Conservation (phyloP, 2,329 filamentous ascomycete species). For the Aschersonia sp. region DNA sequence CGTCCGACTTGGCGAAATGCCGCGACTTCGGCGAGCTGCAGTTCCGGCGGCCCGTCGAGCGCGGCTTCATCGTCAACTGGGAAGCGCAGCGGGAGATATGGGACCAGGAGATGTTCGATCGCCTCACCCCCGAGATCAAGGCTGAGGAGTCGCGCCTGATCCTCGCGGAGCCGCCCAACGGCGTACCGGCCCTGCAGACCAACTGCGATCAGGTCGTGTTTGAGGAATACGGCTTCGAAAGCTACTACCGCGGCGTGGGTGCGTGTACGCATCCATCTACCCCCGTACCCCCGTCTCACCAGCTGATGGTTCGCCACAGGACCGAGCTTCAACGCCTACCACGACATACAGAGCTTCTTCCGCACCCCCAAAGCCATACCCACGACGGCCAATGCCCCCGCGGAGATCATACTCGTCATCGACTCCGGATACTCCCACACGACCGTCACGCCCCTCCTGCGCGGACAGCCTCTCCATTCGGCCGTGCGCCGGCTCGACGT, state of each 20-base stretch:
- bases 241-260: conserved; percentile 68
- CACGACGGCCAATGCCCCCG: conserved; percentile 32
- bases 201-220: conserved; percentile 96
- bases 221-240: conserved; percentile 88
- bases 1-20: conserved; percentile 62
- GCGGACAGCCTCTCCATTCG: conserved; percentile 64
- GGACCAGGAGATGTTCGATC: conserved; percentile 72
- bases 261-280: not conserved
- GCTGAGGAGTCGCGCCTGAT: conserved; percentile 71
- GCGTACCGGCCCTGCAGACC: conserved; percentile 63
- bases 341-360: conserved; percentile 58
- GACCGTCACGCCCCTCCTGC: conserved; percentile 73
- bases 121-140: conserved; percentile 45
- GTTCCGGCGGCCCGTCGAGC: conserved; percentile 83
- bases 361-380: conserved; percentile 38
- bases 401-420: conserved; percentile 74
- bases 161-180: conserved; percentile 75
- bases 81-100: conserved; percentile 91
- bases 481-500: conserved; percentile 77
- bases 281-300: not conserved
- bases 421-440: conserved; percentile 92
- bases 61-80: conserved; percentile 93
- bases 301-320: conserved; percentile 26
- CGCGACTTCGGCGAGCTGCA: conserved; percentile 79
- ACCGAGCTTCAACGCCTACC: conserved; percentile 67